These are phyloP conservation scores for Torulaspora franciscae DNA, from an alignment of 805 yeast genomes.

Conservation along the genomic window DNA sequence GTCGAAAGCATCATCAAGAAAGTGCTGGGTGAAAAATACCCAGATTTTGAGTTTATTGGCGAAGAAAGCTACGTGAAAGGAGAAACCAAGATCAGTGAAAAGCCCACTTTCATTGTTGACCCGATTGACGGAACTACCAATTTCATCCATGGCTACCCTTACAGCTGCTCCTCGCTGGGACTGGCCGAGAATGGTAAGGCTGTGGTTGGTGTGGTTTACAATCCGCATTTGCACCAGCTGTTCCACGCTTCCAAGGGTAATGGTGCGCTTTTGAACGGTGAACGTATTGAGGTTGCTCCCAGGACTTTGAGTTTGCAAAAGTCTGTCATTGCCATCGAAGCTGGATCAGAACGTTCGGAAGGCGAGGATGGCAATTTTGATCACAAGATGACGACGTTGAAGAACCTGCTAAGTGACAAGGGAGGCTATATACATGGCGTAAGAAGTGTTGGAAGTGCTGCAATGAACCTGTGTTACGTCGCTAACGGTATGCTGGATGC, in stretches of 20 bases:
- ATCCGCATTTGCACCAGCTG: slow-evolving; percentile 51
- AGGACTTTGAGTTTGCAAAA: slow-evolving; percentile 44
- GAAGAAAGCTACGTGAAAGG: slow-evolving; percentile 56
- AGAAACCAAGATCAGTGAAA: slow-evolving; percentile 41
- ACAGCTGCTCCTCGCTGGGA: slow-evolving; percentile 58
- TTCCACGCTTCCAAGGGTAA: slow-evolving; percentile 52
- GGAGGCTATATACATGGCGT: slow-evolving; percentile 61
- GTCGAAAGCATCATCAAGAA: slow-evolving; percentile 42
- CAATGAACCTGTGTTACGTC: slow-evolving; percentile 54
- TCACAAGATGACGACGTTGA: slow-evolving; percentile 46
- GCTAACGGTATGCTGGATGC: slow-evolving; percentile 57
- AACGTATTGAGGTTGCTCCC: slow-evolving; percentile 32
- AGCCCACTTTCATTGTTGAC: slow-evolving; percentile 60
- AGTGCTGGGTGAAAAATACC: slow-evolving; percentile 37
- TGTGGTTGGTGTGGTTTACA: slow-evolving; percentile 61
- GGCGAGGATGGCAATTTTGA: slow-evolving; percentile 49
- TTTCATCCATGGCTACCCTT: slow-evolving; percentile 59
- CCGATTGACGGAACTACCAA: slow-evolving; percentile 66
- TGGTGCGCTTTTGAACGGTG: slow-evolving; percentile 51
- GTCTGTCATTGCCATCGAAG: slow-evolving; percentile 53
- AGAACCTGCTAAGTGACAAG: slow-evolving; percentile 41
- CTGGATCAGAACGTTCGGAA: slow-evolving; percentile 57
- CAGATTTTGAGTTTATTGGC: slow-evolving; percentile 52
- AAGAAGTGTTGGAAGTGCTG: slow-evolving; percentile 60
- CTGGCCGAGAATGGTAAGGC: slow-evolving; percentile 46